phyloP scores from a whole-genome alignment of 75 land plant genomes.

The Cupressus sempervirens region DNA sequence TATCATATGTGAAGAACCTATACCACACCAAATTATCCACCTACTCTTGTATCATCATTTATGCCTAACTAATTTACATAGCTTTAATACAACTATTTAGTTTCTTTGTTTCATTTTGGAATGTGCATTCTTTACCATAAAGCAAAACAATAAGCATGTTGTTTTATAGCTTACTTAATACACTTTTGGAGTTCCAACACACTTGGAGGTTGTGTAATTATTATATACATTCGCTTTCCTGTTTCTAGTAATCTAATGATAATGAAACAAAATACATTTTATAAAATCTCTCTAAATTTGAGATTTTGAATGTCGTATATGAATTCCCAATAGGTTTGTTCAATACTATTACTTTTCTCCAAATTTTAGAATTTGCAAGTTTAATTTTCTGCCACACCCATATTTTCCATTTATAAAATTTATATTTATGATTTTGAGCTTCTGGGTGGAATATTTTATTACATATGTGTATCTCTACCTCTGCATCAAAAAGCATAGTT shows the following conservation, averaged over 20 bases:
- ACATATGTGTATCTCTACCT: not conserved
- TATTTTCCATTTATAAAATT: not conserved
- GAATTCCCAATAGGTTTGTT: too few relatives aligned
- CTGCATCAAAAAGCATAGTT: not conserved
- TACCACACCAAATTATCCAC: too few relatives aligned
- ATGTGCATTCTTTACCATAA: not conserved
- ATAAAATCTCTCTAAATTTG: not conserved
- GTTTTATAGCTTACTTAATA: not conserved
- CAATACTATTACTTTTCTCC: not conserved
- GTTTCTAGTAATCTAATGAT: not conserved
- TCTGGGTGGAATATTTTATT: not conserved
- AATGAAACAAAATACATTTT: not conserved
- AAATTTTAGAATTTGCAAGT: not conserved
- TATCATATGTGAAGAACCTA: not conserved
- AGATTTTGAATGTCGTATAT: not conserved
- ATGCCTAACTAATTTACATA: not conserved
- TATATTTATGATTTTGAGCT: not conserved
- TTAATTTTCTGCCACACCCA: not conserved
- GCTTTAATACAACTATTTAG: not conserved
- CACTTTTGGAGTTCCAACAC: not conserved
- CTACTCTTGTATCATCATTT: not conserved
- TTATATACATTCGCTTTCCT: not conserved
- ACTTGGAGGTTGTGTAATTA: not conserved
- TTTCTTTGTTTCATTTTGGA: not conserved
- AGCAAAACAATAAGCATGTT: not conserved